Evolutionary conservation across 2,329 filamentous ascomycete species (phyloP), one percentile per base, ranked within the genome.

Genomic region (Pseudocercospora musae): DNA sequence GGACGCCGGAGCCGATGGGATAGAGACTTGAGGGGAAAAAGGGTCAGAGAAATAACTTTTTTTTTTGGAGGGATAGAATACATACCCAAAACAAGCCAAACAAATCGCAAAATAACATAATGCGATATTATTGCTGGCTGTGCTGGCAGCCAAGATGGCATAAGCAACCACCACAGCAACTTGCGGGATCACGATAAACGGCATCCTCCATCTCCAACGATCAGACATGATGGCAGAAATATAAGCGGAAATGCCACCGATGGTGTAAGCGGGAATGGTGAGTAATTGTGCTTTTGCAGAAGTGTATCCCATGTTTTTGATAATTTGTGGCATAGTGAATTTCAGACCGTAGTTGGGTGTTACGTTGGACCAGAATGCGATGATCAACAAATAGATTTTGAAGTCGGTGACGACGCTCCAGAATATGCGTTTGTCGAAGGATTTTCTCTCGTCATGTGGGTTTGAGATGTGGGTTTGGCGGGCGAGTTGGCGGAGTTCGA

Each of bases 321-420:
- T 62, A 29, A 66, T 66, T 15, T 56, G 48, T 31, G 64, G 64
- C 62, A 66, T 66, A 5, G 62, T 64, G 59, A 60, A 66, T n/a
- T 62, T 62, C n/a, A 66, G 21, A 29, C 59, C 62, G 18, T 53
- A 53, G 37, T 40, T 40, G 3, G 37, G n/a, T 5, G 42, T 31
- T 13, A 48, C 20, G 25, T 48, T 58, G 18, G 55, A 58, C 40
- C 40, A 65, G 48, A 77, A 80, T 56, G 75, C 75, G 18, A 82
- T 71, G 21, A 78, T 77, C 40, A 75, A 72, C 3, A 78, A 70
- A 49, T 77, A 78, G 6, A 83, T 78, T 69, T 84, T 81, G 76
- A 79, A 82, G 67, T 83, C 81, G 5, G 71, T 73, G 0, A 82
- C 58, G 3, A 82, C 80, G 6, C 75, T 74, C 7, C 75, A 65